Conservation (phyloP, 208 protist species). For the Tritrichomonas musculus region DNA sequence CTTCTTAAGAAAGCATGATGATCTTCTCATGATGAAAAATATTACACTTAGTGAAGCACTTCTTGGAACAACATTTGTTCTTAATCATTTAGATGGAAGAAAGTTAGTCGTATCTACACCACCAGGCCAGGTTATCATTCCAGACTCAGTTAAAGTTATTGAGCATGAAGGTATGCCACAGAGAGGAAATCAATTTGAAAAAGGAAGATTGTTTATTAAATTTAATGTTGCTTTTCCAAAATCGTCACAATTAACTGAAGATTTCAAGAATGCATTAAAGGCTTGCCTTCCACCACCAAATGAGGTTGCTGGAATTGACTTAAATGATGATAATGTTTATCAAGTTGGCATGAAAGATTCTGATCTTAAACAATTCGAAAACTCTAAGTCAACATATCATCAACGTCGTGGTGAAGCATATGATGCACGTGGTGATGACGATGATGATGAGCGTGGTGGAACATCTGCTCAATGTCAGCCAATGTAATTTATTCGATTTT, state of each 20-base stretch:
- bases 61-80: neutral
- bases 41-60: neutral
- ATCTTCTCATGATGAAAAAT: neutral
- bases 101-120: neutral
- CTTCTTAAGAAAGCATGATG: neutral
- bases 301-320: neutral
- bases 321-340: neutral
- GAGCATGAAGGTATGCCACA: constrained; percentile 13
- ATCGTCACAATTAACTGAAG: neutral
- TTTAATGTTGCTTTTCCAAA: constrained; percentile 28
- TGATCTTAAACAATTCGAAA: neutral
- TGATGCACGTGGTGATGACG: neutral
- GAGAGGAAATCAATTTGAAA: neutral
- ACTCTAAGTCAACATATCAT: neutral
- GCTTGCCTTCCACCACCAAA: neutral
- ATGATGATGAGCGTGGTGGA: neutral
- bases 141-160: neutral
- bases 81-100: neutral
- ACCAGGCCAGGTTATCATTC: neutral
- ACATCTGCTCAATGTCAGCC: neutral
- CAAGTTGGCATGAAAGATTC: neutral
- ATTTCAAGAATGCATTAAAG: neutral
- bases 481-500: neutral
- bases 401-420: neutral
- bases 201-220: neutral